Base-by-base conservation (phyloP, 805 yeast species). In the Candida glaebosa region DNA sequence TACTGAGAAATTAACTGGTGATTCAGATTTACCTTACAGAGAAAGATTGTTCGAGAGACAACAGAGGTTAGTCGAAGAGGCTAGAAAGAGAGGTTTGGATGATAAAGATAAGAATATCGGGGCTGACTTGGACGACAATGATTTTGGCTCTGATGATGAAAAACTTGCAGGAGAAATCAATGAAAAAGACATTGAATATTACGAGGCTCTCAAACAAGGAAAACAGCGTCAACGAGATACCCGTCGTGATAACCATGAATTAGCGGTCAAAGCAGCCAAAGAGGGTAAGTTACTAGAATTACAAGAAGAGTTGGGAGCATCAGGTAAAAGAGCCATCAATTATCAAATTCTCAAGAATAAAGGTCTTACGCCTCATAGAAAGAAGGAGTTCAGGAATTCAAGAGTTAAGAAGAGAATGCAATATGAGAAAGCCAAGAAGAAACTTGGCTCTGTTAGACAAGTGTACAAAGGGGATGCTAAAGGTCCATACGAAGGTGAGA, bases 381-480 rank as follows among this genome's bases (percentile, higher is more conserved):
- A 87, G 73, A 93, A 93, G 76, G 96, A 87, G 50, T 81, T 86
- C 73, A 80, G 97, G 67, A 93, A 93, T 63, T 79, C 98, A 33
- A 84, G 99, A 69, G 98, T 93, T 56, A 93, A 93, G 77, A 93
- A 91, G 95, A 85, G 99, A 76, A 87, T 82, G 81, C 87, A 87
- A 79, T 93, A 86, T 71, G 98, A 88, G 49, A 76, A 79, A 61
- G 99, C 99, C 20, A 82, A 88, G 71, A 91, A 88, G 87, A 88
- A 88, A 64, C 83, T 93, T 65, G 82, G 82, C 58, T 85, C 96
- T 40, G 84, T 87, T 49, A 84, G 96, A 63, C 87, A 87, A 41
- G 96, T 89, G n/a, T 89, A 84, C 73, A 76, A 82, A 52, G 87
- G 79, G 39, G 71, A 78, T 47, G 85, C 88, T 49, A 55, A 49